Percentiles rank a stretch among this genome's conserved stretches.
Conservation (phyloP, 768 basidiomycete genomes). For the Russula foetens region DNA sequence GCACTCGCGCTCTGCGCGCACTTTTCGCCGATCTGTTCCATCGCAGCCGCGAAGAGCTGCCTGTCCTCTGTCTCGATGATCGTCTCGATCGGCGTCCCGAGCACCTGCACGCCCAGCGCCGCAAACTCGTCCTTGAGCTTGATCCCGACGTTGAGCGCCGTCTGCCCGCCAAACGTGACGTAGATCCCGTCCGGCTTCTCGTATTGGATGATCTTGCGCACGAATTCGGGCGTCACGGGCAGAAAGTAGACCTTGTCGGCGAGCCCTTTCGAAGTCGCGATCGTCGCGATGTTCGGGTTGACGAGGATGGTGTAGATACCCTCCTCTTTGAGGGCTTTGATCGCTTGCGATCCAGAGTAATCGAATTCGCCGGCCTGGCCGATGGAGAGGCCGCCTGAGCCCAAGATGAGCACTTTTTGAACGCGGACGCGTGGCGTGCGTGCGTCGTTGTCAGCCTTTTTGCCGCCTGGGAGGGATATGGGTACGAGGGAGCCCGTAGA, state of each 20-base stretch:
- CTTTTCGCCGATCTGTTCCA: slow-evolving; percentile 93
- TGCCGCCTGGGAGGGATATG: slow-evolving; percentile 70
- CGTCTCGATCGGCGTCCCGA: slow-evolving; percentile 95
- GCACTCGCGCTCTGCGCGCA: slow-evolving; percentile 86
- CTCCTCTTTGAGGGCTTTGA: slow-evolving; percentile 98
- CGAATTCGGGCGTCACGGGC: slow-evolving; percentile 96
- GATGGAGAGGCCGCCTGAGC: slow-evolving; percentile 95
- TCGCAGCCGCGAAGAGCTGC: slow-evolving; percentile 86
- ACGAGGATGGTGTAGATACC: slow-evolving; percentile 99
- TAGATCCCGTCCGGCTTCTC: slow-evolving; percentile 99
- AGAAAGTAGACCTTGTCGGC: slow-evolving; percentile 99
- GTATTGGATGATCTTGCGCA: slow-evolving; percentile 96
- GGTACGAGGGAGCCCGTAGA: slow-evolving; percentile 45
- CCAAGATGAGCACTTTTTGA: slow-evolving; percentile 91
- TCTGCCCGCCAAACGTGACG: slow-evolving; percentile 97
- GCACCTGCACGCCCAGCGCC: slow-evolving; percentile 80
- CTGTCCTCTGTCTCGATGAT: slow-evolving; percentile 97
- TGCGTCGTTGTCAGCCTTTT: slow-evolving; percentile 73
- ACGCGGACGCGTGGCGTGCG: slow-evolving; percentile 67
- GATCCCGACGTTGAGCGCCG: slow-evolving; percentile 93
- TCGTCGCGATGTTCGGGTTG: slow-evolving; percentile 99
- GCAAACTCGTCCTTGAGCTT: slow-evolving; percentile 97
- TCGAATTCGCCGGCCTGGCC: slow-evolving; percentile 99
- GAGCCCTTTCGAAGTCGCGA: slow-evolving; percentile 92
- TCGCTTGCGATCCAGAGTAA: slow-evolving; percentile 98